Percentiles rank a stretch among this genome's conserved stretches.
Conservation (phyloP, 768 basidiomycete species). For the Postia placenta region DNA sequence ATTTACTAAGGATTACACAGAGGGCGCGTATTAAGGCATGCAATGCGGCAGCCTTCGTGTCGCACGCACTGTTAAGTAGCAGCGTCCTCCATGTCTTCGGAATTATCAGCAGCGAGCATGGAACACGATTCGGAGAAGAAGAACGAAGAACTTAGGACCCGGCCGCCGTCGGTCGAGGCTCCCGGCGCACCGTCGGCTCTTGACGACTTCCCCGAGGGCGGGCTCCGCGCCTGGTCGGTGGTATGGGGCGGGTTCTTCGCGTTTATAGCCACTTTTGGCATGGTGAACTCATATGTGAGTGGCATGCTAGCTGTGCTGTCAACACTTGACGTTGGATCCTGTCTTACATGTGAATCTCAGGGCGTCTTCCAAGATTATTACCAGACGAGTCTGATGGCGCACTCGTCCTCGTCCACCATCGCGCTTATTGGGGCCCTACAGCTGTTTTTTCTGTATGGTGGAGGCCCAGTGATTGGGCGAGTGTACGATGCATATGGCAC, state of each 20-base stretch:
- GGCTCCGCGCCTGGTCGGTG: constrained; percentile 20
- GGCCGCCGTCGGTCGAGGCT: background rate
- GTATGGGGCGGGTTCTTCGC: constrained; percentile 16
- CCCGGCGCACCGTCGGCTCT: background rate
- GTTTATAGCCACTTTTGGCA: constrained; percentile 15
- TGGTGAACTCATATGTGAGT: constrained; percentile 16
- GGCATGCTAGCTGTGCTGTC: background rate
- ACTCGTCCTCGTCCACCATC: constrained; percentile 21
- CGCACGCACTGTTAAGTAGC: background rate
- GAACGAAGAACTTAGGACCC: background rate
- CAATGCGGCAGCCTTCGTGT: background rate
- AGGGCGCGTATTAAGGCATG: background rate
- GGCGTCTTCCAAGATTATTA: constrained; percentile 25
- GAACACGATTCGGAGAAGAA: background rate
- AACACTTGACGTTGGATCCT: background rate
- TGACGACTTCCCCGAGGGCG: constrained; percentile 22
- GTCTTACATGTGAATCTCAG: constrained; percentile 9
- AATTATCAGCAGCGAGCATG: background rate
- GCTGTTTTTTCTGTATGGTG: constrained; percentile 20
- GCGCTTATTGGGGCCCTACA: constrained; percentile 24
- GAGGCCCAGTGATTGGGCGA: constrained; percentile 18
- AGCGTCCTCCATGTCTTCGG: background rate
- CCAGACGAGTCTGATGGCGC: constrained; percentile 15
- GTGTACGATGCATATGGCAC: constrained; percentile 24
- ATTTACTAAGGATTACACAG: background rate